phyloP scores from a whole-genome alignment of 495 filamentous ascomycete genomes.

The Ascobolus immersus region DNA sequence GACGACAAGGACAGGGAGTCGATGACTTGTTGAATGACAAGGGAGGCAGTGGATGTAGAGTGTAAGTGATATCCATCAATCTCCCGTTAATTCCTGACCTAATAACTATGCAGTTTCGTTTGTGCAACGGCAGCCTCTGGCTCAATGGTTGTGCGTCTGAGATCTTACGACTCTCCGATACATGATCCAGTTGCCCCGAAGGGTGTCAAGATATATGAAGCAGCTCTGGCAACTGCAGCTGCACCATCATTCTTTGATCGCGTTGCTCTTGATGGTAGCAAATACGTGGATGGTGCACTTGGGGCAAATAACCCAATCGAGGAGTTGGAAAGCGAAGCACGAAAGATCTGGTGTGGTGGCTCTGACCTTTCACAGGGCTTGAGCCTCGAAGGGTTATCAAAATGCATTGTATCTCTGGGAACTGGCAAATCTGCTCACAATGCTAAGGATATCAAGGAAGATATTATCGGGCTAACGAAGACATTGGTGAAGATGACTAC shows the following conservation, averaged over 20 bases:
- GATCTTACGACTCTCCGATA: slow-evolving; percentile 3
- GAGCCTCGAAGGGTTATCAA: no score
- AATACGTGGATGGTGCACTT: slow-evolving; percentile 22
- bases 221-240: slow-evolving; percentile 20
- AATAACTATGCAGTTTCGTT: slow-evolving; percentile 7
- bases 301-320: slow-evolving; percentile 22
- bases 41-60: slow-evolving; percentile 1
- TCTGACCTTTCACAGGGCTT: no score
- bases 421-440: no score
- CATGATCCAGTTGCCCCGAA: no score
- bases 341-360: slow-evolving; percentile 21
- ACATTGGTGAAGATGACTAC: no score
- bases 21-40: slow-evolving; percentile 3
- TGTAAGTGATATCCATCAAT: slow-evolving; percentile 1
- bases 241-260: slow-evolving; percentile 21
- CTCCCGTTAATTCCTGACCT: slow-evolving; percentile 1
- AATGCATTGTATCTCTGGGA: no score
- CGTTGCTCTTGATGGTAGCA: slow-evolving; percentile 17
- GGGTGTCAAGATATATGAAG: slow-evolving; percentile 20
- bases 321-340: slow-evolving; percentile 18
- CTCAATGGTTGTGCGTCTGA: background rate
- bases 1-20: slow-evolving; percentile 4
- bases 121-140: slow-evolving; percentile 2
- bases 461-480: no score
- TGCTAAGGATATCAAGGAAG: no score